These are phyloP conservation scores for Nosema muscidifuracis DNA, from an alignment of 371 early-diverging fungal species.

Conservation along the genomic window DNA sequence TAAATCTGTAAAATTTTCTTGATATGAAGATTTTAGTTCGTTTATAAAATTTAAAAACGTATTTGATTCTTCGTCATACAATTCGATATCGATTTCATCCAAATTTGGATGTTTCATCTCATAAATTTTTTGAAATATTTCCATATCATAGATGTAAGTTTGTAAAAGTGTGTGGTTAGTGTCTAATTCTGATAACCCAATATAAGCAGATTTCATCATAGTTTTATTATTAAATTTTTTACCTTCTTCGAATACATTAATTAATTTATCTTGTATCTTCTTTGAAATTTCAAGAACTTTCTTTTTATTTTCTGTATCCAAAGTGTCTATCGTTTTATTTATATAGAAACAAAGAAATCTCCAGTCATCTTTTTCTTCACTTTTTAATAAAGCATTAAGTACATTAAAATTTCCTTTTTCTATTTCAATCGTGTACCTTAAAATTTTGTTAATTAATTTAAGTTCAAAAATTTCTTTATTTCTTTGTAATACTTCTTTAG, in stretches of 20 bases:
- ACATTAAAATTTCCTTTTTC: constrained; percentile 31
- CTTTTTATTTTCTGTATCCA: neutral
- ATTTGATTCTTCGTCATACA: constrained; percentile 23
- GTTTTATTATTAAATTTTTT: constrained; percentile 26
- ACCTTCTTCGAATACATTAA: constrained; percentile 25
- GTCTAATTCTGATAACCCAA: constrained; percentile 21
- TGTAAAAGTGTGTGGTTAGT: constrained; percentile 31
- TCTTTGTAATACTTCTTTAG: constrained; percentile 38
- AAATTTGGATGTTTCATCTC: constrained; percentile 7
- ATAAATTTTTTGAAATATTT: constrained; percentile 22
- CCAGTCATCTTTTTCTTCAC: constrained; percentile 45
- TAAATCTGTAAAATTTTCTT: constrained; percentile 13
- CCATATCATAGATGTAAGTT: constrained; percentile 22
- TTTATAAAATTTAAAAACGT: constrained; percentile 37
- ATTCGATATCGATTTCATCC: constrained; percentile 28
- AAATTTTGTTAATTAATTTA: constrained; percentile 33
- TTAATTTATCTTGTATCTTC: constrained; percentile 46
- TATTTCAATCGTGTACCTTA: constrained; percentile 45
- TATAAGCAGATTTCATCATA: constrained; percentile 16
- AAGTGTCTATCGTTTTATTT: constrained; percentile 2
- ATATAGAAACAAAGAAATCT: constrained; percentile 38
- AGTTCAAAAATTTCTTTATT: constrained; percentile 47
- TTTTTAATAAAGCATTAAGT: constrained; percentile 25
- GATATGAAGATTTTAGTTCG: constrained; percentile 20
- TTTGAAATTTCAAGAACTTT: constrained; percentile 34